Conservation (phyloP, 805 yeast species). For the Vanderwaltozyma yarrowii region DNA sequence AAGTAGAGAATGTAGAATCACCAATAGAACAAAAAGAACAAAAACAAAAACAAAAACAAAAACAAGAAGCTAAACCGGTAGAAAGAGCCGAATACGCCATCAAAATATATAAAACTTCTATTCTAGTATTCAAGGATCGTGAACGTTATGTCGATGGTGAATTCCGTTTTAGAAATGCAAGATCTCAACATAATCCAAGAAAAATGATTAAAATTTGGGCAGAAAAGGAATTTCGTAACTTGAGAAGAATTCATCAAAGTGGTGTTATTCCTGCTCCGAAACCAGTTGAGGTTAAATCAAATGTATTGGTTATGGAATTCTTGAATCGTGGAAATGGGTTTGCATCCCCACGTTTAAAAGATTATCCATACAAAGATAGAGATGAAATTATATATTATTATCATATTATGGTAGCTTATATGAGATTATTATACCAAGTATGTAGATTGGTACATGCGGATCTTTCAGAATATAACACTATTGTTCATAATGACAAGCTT, state of each 20-base stretch:
- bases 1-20: background rate
- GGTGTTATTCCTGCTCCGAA: constrained; percentile 86
- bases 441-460: constrained; percentile 96
- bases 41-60: too few species aligned
- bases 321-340: constrained; percentile 65
- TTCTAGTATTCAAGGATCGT: constrained; percentile 91
- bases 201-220: constrained; percentile 99
- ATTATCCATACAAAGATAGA: constrained; percentile 60
- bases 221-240: constrained; percentile 89
- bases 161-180: constrained; percentile 77
- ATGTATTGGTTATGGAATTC: constrained; percentile 92
- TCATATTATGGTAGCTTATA: constrained; percentile 68
- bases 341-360: constrained; percentile 85
- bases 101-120: constrained; percentile 92
- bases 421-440: constrained; percentile 77
- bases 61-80: background rate
- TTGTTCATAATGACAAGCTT: constrained; percentile 67
- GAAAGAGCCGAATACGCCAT: constrained; percentile 62
- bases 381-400: constrained; percentile 62
- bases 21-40: background rate
- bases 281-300: constrained; percentile 80
- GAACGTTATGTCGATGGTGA: constrained; percentile 96
- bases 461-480: constrained; percentile 85
- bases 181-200: constrained; percentile 84
- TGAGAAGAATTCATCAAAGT: constrained; percentile 65